These are phyloP conservation scores for Elymus sibiricus DNA, from an alignment of 176 grass and related monocot species.

Conservation along the genomic window DNA sequence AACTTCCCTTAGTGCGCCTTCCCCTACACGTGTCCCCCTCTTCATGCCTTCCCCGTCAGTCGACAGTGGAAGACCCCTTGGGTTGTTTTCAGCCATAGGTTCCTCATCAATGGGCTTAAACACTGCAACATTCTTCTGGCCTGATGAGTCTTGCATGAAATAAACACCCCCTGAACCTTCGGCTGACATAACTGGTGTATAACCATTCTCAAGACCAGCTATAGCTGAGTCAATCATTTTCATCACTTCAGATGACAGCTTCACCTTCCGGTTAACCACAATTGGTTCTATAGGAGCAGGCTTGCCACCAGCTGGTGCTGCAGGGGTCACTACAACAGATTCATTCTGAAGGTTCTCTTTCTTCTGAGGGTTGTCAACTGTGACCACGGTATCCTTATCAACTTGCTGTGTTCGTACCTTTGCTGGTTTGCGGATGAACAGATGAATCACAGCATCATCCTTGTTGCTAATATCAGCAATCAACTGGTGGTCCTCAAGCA, in stretches of 20 bases:
- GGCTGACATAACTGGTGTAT: conserved; percentile 56
- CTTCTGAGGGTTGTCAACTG: conserved; percentile 36
- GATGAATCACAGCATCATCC: conserved; percentile 59
- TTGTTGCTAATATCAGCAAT: conserved; percentile 74
- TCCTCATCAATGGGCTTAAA: conserved; percentile 93
- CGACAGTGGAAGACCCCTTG: conserved; percentile 55
- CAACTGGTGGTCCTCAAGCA: conserved; percentile 61
- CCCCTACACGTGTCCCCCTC: conserved; percentile 61
- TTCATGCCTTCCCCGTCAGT: conserved; percentile 81
- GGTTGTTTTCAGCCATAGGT: conserved; percentile 75
- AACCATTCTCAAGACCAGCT: conserved; percentile 52
- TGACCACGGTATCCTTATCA: conserved; percentile 49
- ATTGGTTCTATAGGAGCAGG: conserved; percentile 52
- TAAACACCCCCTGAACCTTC: conserved; percentile 81
- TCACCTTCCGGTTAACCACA: conserved; percentile 42
- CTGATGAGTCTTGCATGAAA: conserved; percentile 67
- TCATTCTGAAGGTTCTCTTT: conserved; percentile 33
- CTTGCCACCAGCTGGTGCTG: conserved; percentile 20
- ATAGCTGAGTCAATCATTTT: conserved; percentile 43
- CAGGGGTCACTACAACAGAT: conserved; percentile 18
- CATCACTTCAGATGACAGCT: conserved; percentile 42
- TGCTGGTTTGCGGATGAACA: conserved; percentile 60
- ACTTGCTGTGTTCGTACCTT: conserved; percentile 45
- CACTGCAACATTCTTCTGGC: conserved; percentile 52
- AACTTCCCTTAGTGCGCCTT: conserved; percentile 78